phyloP scores from a whole-genome alignment of 371 early-diverging fungal species.

The Nosema muscidifuracis region DNA sequence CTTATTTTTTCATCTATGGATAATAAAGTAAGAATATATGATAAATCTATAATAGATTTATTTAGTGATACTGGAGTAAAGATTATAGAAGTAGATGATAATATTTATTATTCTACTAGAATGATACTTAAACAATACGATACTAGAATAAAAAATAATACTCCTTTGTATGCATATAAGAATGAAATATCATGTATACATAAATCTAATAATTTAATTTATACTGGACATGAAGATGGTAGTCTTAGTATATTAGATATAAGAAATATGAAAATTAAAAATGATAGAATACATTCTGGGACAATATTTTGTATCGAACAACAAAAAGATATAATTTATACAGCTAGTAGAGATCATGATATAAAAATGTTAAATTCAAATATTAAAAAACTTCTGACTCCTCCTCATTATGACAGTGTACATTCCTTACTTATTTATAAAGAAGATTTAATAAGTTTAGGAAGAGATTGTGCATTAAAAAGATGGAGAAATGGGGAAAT shows the following conservation, averaged over 20 bases:
- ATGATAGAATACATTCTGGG: constrained; percentile 30
- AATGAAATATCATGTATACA: constrained; percentile 22
- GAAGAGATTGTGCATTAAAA: constrained; percentile 49
- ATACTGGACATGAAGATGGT: constrained; percentile 52
- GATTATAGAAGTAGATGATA: constrained; percentile 6
- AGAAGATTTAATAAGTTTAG: constrained; percentile 16
- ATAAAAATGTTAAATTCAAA: constrained; percentile 7
- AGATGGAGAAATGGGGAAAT: constrained; percentile 21
- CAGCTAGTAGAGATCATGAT: constrained; percentile 48
- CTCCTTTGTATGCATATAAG: constrained; percentile 34
- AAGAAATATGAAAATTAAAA: constrained; percentile 7
- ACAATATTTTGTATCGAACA: constrained; percentile 41
- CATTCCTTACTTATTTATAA: constrained; percentile 24
- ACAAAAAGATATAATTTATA: constrained; percentile 11
- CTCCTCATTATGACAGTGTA: constrained; percentile 51
- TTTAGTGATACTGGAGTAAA: constrained; percentile 24
- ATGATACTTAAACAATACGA: constrained; percentile 29
- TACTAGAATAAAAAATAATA: not conserved
- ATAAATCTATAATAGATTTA: not conserved
- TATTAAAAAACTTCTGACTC: not conserved
- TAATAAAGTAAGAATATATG: constrained; percentile 11
- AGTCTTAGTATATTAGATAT: constrained; percentile 27
- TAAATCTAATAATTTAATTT: constrained; percentile 19
- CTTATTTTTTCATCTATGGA: constrained; percentile 32
- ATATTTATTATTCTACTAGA: constrained; percentile 32